These are phyloP conservation scores for Lentinula sp. DNA, from an alignment of 768 basidiomycete genomes.

Conservation along the genomic window DNA sequence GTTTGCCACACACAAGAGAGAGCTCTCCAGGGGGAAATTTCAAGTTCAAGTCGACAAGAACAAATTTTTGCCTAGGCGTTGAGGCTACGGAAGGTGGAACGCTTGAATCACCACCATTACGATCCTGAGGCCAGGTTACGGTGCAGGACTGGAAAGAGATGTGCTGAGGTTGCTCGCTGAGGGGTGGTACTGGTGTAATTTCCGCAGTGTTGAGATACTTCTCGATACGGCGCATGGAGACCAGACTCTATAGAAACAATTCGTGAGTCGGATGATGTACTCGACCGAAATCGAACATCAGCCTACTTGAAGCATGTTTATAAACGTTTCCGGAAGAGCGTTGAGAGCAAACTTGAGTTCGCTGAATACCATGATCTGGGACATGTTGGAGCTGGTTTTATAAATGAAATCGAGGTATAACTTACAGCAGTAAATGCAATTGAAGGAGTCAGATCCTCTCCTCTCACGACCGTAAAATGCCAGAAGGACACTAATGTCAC, in stretches of 20 bases:
- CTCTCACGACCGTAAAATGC: constrained; percentile 69
- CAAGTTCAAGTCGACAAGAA: constrained; percentile 71
- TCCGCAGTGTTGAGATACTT: constrained; percentile 79
- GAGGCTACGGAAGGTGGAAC: constrained; percentile 48
- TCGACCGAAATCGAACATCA: not conserved
- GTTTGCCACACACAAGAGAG: constrained; percentile 81
- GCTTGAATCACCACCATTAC: constrained; percentile 28
- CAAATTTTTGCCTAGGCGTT: constrained; percentile 76
- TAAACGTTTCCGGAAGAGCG: constrained; percentile 85
- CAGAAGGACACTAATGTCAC: constrained; percentile 60
- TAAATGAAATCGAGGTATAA: constrained; percentile 19
- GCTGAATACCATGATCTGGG: constrained; percentile 61
- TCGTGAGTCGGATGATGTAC: not conserved
- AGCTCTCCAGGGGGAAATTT: constrained; percentile 76
- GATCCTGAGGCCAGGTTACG: constrained; percentile 86
- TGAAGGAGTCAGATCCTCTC: constrained; percentile 69
- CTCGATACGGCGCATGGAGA: constrained; percentile 86
- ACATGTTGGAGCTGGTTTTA: constrained; percentile 39
- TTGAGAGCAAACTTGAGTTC: constrained; percentile 88
- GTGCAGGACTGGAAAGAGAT: constrained; percentile 82
- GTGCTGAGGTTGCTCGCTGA: constrained; percentile 47
- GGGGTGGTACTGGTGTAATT: constrained; percentile 54
- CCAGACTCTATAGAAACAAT: constrained; percentile 45
- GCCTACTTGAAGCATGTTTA: constrained; percentile 76
- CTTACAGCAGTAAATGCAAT: constrained; percentile 72